These are phyloP conservation scores for Sphenostylis stenocarpa DNA, from an alignment of 306 rosid genomes.

Conservation along the genomic window DNA sequence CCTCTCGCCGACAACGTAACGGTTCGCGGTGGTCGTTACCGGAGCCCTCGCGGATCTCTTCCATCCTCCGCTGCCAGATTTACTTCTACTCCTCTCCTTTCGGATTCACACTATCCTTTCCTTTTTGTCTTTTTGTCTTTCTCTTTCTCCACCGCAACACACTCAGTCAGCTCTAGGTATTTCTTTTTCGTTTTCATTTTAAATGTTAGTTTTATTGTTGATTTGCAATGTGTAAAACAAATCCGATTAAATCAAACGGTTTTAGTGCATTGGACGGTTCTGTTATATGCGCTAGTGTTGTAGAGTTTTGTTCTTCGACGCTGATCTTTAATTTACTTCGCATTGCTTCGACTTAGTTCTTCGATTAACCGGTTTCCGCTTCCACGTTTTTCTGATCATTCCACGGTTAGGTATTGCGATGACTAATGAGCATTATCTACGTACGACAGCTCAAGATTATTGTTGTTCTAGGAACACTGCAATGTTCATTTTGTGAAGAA, in stretches of 20 bases:
- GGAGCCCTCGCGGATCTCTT: constrained; percentile 44
- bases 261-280: constrained; percentile 1
- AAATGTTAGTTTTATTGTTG: neutral
- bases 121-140: neutral
- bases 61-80: constrained; percentile 20
- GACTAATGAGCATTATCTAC: neutral
- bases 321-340: neutral
- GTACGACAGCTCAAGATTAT: neutral
- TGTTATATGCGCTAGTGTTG: neutral
- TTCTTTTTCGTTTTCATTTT: neutral
- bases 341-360: constrained; percentile 30
- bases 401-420: neutral
- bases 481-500: neutral
- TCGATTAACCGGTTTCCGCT: neutral
- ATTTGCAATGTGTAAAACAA: neutral
- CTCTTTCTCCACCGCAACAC: neutral
- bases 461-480: neutral
- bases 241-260: neutral
- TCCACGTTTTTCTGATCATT: neutral
- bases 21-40: constrained; percentile 44
- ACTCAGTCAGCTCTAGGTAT: constrained; percentile 10
- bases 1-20: constrained; percentile 60
- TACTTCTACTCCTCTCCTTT: constrained; percentile 16
- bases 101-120: constrained; percentile 16
- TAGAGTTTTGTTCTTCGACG: constrained; percentile 19